Evolutionary conservation across 805 yeast species (phyloP).

Genomic region (Schizosaccharomyces octosporus): DNA sequence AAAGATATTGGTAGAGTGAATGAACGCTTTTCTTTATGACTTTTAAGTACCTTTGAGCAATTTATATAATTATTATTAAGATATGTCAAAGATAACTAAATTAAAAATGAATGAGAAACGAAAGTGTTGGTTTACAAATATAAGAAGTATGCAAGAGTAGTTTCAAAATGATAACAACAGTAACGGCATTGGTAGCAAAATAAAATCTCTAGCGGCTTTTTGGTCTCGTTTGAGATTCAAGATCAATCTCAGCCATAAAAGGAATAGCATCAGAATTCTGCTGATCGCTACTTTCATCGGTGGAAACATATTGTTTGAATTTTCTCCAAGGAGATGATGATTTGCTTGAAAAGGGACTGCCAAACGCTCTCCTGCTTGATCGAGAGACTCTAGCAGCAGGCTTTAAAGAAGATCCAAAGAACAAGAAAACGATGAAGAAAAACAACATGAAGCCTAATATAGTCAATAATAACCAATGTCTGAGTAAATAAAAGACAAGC

Average conservation of each 20-base stretch:
- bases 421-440: not conserved
- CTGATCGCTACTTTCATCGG: not conserved
- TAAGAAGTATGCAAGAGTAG: not conserved
- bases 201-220: not conserved
- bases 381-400: not conserved
- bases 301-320: not conserved
- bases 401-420: not conserved
- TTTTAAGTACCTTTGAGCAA: too few species aligned
- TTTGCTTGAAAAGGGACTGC: not conserved
- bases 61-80: not conserved
- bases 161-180: not conserved
- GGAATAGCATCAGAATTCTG: not conserved
- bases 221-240: not conserved
- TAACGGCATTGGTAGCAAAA: not conserved
- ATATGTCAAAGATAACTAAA: not conserved
- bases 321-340: not conserved
- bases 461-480: conserved; percentile 50
- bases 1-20: too few species aligned
- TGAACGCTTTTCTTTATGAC: too few species aligned
- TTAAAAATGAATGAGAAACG: not conserved
- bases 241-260: not conserved
- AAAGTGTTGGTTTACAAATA: not conserved
- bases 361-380: not conserved
- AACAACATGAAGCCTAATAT: conserved; percentile 31
- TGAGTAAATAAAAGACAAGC: conserved; percentile 45